Conservation (phyloP, 192 early-diverging fungal species). For the Entophlyctis luteolus region DNA sequence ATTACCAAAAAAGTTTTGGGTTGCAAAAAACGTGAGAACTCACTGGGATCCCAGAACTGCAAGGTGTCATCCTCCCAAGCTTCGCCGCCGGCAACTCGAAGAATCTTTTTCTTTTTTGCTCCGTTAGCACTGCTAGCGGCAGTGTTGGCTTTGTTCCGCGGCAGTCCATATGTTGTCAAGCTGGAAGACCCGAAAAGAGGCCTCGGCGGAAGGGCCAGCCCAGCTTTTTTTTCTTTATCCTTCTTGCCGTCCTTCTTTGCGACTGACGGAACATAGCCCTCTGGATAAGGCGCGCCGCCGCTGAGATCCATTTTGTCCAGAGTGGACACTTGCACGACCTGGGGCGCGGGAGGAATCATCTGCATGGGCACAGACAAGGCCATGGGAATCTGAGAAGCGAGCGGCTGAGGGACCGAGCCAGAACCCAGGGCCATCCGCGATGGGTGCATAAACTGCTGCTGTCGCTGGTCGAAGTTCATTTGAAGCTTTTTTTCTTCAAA, state of each 20-base stretch:
- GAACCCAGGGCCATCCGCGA: no score
- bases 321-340: no score
- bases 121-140: conserved; percentile 44
- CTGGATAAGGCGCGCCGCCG: conserved; percentile 6
- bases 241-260: background rate
- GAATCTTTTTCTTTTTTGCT: conserved; percentile 59
- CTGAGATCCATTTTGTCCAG: conserved; percentile 1
- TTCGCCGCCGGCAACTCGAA: conserved; percentile 85
- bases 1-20: background rate
- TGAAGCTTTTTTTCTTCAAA: no score
- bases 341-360: no score
- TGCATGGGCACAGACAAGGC: no score
- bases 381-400: no score
- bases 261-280: conserved; percentile 15
- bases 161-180: background rate
- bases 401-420: no score
- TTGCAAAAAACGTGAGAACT: background rate
- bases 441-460: no score
- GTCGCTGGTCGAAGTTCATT: no score
- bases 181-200: background rate
- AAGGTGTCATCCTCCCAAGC: conserved; percentile 89
- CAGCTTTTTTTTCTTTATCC: background rate
- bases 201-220: background rate
- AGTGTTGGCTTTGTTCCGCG: conserved; percentile 25
- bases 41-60: conserved; percentile 76